Percentiles rank a stretch among this genome's conserved stretches.
These are phyloP conservation scores for Lichtheimia hyalospora DNA, from an alignment of 371 early-diverging fungal species.

Conservation along the genomic window DNA sequence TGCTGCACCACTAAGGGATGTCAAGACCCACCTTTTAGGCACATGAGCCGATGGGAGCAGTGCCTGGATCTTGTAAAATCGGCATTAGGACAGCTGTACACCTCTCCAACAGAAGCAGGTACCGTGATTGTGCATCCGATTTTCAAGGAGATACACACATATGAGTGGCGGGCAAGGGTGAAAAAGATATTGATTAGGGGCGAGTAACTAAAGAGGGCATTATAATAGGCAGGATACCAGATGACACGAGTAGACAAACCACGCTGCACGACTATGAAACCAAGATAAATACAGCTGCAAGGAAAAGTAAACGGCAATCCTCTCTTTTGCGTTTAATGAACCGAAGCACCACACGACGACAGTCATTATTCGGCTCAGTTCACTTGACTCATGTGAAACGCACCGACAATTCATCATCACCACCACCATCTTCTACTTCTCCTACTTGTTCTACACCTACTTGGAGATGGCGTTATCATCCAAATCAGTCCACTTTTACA, in stretches of 20 bases:
- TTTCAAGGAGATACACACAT: no score
- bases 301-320: constrained; percentile 6
- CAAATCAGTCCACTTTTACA: background rate
- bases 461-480: background rate
- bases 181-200: no score
- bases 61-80: constrained; percentile 79
- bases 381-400: constrained; percentile 7
- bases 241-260: background rate
- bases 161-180: no score
- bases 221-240: background rate
- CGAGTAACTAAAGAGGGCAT: background rate
- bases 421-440: background rate
- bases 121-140: no score
- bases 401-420: background rate
- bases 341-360: constrained; percentile 5
- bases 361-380: constrained; percentile 7
- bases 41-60: constrained; percentile 60
- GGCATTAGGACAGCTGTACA: constrained; percentile 60
- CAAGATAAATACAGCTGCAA: constrained; percentile 10
- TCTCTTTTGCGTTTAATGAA: constrained; percentile 16
- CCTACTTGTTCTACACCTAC: no score
- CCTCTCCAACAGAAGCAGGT: no score
- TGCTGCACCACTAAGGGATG: constrained; percentile 16
- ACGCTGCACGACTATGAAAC: constrained; percentile 14
- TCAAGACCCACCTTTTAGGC: background rate